Base-by-base conservation (phyloP, 225 moss, liverwort and hornwort genomes). In the Marchantia polymorpha region DNA sequence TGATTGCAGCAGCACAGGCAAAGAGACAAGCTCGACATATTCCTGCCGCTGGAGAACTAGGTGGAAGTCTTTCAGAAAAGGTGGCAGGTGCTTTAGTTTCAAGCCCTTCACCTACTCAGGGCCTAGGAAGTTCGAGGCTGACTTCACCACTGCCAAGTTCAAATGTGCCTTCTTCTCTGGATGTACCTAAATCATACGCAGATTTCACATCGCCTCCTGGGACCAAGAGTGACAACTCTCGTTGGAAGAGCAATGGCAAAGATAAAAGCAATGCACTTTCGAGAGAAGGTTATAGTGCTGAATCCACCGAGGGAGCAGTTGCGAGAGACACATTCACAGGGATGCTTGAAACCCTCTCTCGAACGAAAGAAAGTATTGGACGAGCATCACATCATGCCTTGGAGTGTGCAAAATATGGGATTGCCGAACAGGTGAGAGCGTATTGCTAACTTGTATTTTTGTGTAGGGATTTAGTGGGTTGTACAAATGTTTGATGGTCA, bases 311-410 rank as follows among this genome's bases (percentile, higher is more conserved):
- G 84, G 95, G 93, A 29, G 91, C 89, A 66, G 90, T 95, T 78
- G 95, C 99, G 25, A 86, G 99, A 70, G 99, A 99, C 78, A 86
- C 95, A 11, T 99, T 99, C 76, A 93, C 92, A 82, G 99, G 99
- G 22, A 99, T 99, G 99, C 81, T 99, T 83, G 99, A 99, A 86
- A 99, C 99, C 4, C 87, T 99, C 54, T 94, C 99, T 2, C 93
- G 99, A 69, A 93, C 99, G 3, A 99, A 99, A 80, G 99, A 99
- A 30, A 99, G 99, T 81, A 99, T 99, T 69, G 99, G 99, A 30
- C 95, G 99, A 64, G 95, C 99, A 52, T 95, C 99, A 12, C 95
- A 94, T 70, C 99, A 99, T 83, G 99, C 99, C 8, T 91, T 99
- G 79, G 99, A 99, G 82, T 99, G 95, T 81, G 95, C 91, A 74